A percentile compares a stretch with the other conserved stretches of the same genome.
Evolutionary conservation across 2,329 filamentous ascomycete genomes (phyloP).

Genomic region (Ophiostoma ips): DNA sequence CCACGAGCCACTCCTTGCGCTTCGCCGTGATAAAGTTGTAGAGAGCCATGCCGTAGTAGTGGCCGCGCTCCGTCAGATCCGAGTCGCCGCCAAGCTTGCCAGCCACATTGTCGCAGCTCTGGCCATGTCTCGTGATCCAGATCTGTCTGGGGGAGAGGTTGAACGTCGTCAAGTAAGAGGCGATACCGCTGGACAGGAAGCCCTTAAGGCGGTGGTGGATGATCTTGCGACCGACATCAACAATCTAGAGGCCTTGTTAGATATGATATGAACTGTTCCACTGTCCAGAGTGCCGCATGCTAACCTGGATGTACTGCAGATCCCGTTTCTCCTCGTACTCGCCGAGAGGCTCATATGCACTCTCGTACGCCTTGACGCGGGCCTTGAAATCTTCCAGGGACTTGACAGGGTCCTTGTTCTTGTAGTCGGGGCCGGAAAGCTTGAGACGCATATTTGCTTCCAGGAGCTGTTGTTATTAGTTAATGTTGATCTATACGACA

Average conservation of each 20-base stretch:
- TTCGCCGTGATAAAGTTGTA: slow-evolving; percentile 74
- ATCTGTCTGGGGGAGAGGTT: slow-evolving; percentile 92
- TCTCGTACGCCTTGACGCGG: slow-evolving; percentile 84
- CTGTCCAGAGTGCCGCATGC: no score
- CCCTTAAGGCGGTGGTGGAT: slow-evolving; percentile 82
- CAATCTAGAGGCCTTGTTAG: no score
- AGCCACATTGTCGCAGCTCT: slow-evolving; percentile 73
- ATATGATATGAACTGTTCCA: no score
- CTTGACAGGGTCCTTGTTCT: slow-evolving; percentile 74
- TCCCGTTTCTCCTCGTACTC: slow-evolving; percentile 81
- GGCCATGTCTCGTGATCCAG: slow-evolving; percentile 93
- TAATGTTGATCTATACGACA: no score
- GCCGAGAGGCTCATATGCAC: slow-evolving; percentile 81
- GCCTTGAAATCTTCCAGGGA: slow-evolving; percentile 85
- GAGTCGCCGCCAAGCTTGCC: slow-evolving; percentile 90
- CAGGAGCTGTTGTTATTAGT: slow-evolving; percentile 38
- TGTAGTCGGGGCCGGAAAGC: slow-evolving; percentile 90
- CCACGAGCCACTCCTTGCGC: slow-evolving; percentile 66
- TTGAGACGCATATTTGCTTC: slow-evolving; percentile 97
- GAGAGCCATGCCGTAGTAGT: slow-evolving; percentile 64
- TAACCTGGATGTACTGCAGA: slow-evolving; percentile 92
- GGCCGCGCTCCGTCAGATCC: slow-evolving; percentile 65
- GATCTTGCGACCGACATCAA: slow-evolving; percentile 91
- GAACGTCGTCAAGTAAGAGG: slow-evolving; percentile 92
- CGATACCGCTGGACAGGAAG: slow-evolving; percentile 82